Evolutionary conservation across 1,139 yeast genomes (phyloP).

Genomic region (Yarrowia galli): DNA sequence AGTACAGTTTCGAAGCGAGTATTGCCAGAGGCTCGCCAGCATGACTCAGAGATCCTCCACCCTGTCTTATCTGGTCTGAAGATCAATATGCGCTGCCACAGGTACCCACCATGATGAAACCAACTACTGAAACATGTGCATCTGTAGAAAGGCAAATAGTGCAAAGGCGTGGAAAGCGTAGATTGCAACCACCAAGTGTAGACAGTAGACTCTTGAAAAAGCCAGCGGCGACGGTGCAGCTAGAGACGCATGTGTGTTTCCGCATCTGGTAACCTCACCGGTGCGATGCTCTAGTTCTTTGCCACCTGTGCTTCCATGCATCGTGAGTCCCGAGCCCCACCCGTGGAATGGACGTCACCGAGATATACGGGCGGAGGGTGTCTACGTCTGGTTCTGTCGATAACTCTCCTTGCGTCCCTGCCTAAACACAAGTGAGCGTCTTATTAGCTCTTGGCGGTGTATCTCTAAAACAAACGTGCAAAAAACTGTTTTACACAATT

Average conservation of each 20-base stretch:
- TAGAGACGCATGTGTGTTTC: slow-evolving; percentile 4
- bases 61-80: slow-evolving; percentile 6
- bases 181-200: neutral
- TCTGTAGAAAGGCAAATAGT: neutral
- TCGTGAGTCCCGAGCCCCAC: neutral
- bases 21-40: neutral
- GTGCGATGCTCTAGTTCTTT: slow-evolving; percentile 15
- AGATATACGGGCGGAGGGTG: neutral
- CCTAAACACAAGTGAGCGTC: slow-evolving; percentile 1
- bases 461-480: slow-evolving; percentile 3
- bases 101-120: slow-evolving; percentile 33
- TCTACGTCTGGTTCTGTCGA: neutral
- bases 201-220: slow-evolving; percentile 6
- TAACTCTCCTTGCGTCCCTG: slow-evolving; percentile 4
- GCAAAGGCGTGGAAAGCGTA: neutral
- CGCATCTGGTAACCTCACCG: slow-evolving; percentile 35
- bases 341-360: neutral
- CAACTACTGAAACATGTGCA: slow-evolving; percentile 24
- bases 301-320: slow-evolving; percentile 33
- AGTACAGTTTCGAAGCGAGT: no score
- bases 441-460: slow-evolving; percentile 18
- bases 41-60: slow-evolving; percentile 13
- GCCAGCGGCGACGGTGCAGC: neutral
- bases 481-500: slow-evolving; percentile 22
- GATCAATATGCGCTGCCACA: slow-evolving; percentile 10